Base-by-base conservation (phyloP, 2,329 filamentous ascomycete genomes). In the Botryotinia calthae region DNA sequence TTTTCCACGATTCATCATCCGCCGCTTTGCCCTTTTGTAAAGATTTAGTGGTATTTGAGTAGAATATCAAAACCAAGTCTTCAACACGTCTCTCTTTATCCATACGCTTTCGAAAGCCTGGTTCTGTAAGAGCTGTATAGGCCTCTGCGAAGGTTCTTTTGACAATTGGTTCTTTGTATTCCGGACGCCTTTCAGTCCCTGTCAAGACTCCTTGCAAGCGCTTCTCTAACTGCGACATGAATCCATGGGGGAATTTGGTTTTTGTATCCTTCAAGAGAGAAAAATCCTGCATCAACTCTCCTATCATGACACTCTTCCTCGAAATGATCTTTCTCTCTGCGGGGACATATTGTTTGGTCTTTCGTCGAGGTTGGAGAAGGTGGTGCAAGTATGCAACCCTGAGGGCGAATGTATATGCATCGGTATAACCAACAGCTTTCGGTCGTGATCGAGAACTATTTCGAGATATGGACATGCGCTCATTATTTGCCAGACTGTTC, bases 101-200 rank as follows among this genome's bases (percentile, higher is more conserved):
- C 85, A 98, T 94, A 73, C 90, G 91, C 84, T 94, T 97, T 77
- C 93, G 91, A 80, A 98, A 98, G 63, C 89, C 90, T 75, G 91
- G 90, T 75, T 97, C 93, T 78, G 95, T 98, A 81, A 99, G 93
- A 72, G 94, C 92, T 73, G 95, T 98, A 81, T 98, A 91, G 76
- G 97, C 97, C 76, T 94, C 93, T 72, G 94, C 96, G 84, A 99
- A 99, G 2, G 94, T 97, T 75, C 95, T 89, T 84, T 97, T 98
- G 76, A 99, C 91, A 40, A 91, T 86, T n/a, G 93, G 86, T 84
- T 99, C 96, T 80, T 92, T 93, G 83, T 92, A 99, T 79, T 97
- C 96, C 22, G 93, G 94, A 80, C 95, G 87, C 77, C 87, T 90
- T 83, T 98, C 96, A 74, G 87, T 92, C 56, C 95, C 94, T 78